A percentile compares a stretch with the other conserved stretches of the same genome.
phyloP scores from a whole-genome alignment of 2,329 filamentous ascomycete genomes.

The Talaromyces pinophilus region DNA sequence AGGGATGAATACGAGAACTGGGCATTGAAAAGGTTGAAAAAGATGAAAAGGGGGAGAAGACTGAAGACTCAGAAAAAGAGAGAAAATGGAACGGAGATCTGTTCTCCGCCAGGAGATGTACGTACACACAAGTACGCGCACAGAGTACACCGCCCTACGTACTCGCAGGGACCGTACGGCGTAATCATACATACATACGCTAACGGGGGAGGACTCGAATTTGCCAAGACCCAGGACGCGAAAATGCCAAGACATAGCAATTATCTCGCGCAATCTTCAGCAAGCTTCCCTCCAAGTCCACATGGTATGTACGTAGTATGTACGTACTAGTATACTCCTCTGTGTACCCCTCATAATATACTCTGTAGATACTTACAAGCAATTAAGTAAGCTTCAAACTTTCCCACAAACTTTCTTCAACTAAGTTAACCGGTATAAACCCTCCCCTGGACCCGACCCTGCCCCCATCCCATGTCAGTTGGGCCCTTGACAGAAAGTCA shows the following conservation, averaged over 20 bases:
- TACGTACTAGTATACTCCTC: neutral
- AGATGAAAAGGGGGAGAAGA: too few relatives aligned
- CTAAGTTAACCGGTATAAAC: neutral
- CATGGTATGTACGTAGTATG: neutral
- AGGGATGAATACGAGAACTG: neutral
- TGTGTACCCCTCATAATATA: neutral
- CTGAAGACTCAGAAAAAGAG: neutral
- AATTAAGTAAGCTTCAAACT: neutral
- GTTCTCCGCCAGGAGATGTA: slow-evolving; percentile 2
- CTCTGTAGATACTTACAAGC: neutral
- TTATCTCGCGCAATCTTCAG: neutral
- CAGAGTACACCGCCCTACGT: neutral
- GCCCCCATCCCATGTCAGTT: neutral
- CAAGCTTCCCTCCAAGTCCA: neutral
- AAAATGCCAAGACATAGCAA: neutral
- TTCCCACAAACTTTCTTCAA: neutral
- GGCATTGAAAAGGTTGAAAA: neutral
- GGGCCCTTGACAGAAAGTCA: neutral
- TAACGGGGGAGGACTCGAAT: neutral
- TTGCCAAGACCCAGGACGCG: neutral
- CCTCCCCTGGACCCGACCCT: neutral
- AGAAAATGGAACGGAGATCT: neutral
- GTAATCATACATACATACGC: neutral
- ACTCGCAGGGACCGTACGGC: neutral
- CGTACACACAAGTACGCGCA: neutral